Conservation (phyloP, 768 basidiomycete genomes). For the Amanita pallidorosea region DNA sequence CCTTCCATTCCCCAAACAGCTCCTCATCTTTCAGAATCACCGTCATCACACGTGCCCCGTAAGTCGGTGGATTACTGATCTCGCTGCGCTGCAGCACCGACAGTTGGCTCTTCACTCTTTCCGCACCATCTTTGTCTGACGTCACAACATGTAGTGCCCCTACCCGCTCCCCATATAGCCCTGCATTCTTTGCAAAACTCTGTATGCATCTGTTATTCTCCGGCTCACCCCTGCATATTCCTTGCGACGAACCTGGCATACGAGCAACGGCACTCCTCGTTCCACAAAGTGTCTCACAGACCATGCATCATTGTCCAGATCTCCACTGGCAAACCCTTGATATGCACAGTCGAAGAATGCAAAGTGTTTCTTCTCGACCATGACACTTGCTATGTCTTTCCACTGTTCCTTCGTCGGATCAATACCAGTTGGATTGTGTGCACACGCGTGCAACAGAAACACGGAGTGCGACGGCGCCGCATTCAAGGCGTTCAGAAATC, state of each 20-base stretch:
- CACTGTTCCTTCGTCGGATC: slow-evolving; percentile 89
- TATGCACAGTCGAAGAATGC: slow-evolving; percentile 96
- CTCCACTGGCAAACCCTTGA: slow-evolving; percentile 93
- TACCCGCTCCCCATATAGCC: slow-evolving; percentile 89
- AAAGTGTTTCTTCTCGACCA: slow-evolving; percentile 68
- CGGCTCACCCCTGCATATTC: neutral
- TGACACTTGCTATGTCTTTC: slow-evolving; percentile 61
- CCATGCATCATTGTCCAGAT: slow-evolving; percentile 85
- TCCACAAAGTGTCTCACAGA: slow-evolving; percentile 84
- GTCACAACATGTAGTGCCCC: slow-evolving; percentile 87
- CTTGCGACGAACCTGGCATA: slow-evolving; percentile 65
- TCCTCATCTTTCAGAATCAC: slow-evolving; percentile 67
- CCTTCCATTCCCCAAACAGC: slow-evolving; percentile 83
- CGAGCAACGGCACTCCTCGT: slow-evolving; percentile 60
- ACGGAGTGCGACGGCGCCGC: slow-evolving; percentile 68
- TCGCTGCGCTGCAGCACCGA: slow-evolving; percentile 89
- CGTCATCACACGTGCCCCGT: slow-evolving; percentile 81
- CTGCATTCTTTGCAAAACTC: slow-evolving; percentile 98
- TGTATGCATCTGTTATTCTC: slow-evolving; percentile 17
- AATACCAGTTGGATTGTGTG: slow-evolving; percentile 95
- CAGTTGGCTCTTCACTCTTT: slow-evolving; percentile 74
- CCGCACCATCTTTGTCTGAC: slow-evolving; percentile 50
- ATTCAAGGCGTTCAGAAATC: slow-evolving; percentile 50
- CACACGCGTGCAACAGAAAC: slow-evolving; percentile 88
- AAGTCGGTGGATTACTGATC: slow-evolving; percentile 89